Evolutionary conservation across 2,329 filamentous ascomycete genomes (phyloP), one percentile per base, ranked within the genome.

Genomic region (Aspergillus tamarii): DNA sequence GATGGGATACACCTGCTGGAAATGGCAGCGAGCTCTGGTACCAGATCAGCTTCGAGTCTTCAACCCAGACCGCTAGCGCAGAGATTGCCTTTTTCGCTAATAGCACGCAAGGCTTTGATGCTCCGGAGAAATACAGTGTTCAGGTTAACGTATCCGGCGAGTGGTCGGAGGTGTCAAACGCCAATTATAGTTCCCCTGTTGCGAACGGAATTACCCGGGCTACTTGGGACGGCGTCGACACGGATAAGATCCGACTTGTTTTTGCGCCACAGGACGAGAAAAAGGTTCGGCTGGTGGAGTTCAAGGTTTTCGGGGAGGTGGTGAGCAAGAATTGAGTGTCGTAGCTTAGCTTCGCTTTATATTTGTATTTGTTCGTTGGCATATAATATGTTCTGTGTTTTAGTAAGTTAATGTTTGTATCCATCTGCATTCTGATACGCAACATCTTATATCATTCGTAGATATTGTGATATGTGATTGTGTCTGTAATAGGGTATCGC

Each of bases 1-100:
- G 68, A 54, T 70, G 68, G 68, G 67, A 67, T 21, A 69, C 67
- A 2, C 68, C 68, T 0, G 59, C 53, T 10, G 68, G 67, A 1
- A 65, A 67, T 34, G 68, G 68, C 1, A 67, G 63, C 2, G 66
- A 69, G 4, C 57, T 70, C 9, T 69, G 68, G 68, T 70, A 64
- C 46, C 59, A 66, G 34, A 57, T 70, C 21, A 58, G 67, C 30
- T 69, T 70, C 16, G 64, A 59, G 0, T 32, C 14, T 12, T 52
- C n/a, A 0, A 59, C 41, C 3, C 19, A 57, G 36, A 59, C 63
- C 1, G 41, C 56, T 0, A 63, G 66, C 32, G 63, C 66, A 0
- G 68, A 70, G 61, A 62, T 70, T 36, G 66, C 68, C 1, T 70
- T 70, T 59, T 66, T 66, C 23, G 63, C 61, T 10, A 64, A 68